Conservation (phyloP, 202 grass and related monocot genomes). For the Panicum hallii region DNA sequence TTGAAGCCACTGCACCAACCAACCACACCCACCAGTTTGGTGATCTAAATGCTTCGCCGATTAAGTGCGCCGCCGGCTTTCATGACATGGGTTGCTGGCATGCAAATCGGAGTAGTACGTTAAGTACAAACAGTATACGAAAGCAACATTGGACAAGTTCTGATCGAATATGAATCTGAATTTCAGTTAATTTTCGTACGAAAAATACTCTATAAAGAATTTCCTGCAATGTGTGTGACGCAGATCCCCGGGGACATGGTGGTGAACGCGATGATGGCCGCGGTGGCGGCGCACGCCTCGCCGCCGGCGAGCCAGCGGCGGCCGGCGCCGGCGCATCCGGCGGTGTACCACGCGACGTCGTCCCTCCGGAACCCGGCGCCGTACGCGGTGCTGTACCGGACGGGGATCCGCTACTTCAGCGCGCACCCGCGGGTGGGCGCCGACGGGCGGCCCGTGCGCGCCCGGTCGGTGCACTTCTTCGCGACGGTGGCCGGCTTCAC, state of each 20-base stretch:
- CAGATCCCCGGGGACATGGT: slow-evolving; percentile 96
- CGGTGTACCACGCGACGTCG: slow-evolving; percentile 80
- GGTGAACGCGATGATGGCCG: slow-evolving; percentile 87
- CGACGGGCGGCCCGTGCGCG: slow-evolving; percentile 43
- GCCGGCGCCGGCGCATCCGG: neutral
- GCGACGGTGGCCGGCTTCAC: slow-evolving; percentile 52
- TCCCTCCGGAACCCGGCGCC: slow-evolving; percentile 68
- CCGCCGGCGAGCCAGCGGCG: neutral
- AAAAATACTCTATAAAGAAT: too few species aligned
- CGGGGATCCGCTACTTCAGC: slow-evolving; percentile 55
- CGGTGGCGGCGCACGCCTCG: slow-evolving; percentile 40
- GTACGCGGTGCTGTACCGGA: slow-evolving; percentile 51
- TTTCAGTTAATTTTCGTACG: too few species aligned
- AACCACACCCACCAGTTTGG: too few species aligned
- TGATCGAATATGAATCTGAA: too few species aligned
- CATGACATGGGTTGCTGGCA: too few species aligned
- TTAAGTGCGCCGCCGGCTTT: too few species aligned
- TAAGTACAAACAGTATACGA: too few species aligned
- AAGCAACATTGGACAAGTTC: too few species aligned
- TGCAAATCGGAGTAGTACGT: too few species aligned
- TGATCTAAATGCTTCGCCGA: too few species aligned
- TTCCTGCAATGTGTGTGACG: too few species aligned
- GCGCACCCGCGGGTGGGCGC: slow-evolving; percentile 64
- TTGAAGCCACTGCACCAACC: too few species aligned
- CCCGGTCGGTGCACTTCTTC: slow-evolving; percentile 56